Evolutionary conservation across 306 rosid genomes (phyloP), one percentile per base, ranked within the genome.

Genomic region (Malus sylvestris): DNA sequence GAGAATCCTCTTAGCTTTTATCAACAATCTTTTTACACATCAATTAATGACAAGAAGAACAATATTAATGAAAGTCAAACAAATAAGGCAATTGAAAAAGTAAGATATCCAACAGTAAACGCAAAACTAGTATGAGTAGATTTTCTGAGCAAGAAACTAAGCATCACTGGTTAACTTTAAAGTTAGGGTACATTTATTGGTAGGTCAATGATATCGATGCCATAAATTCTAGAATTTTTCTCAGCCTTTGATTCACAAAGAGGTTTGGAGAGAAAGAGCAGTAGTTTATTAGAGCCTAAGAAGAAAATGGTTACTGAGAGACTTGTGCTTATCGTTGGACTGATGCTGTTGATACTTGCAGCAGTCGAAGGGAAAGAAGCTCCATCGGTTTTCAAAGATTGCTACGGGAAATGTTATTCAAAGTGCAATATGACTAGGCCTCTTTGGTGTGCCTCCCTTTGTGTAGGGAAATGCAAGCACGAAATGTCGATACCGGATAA

Each of bases 391-490:
- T 30, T 20, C 15, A 19, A 70, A 70, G 62, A 19, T 49, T 70
- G 46, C n/a, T 52, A 18, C 53, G 44, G 42, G 42, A 18, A 49
- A 27, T 70, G 74, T 44, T 70, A 16, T 70, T 30, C 29, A 2
- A 30, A 52, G 63, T 70, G 74, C 61, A 3, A 33, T 11, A 18
- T 70, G 23, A 52, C 20, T 8, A 52, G 32, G 44, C 74, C 74
- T 11, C 30, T 70, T 20, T 52, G 19, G 40, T 70, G 74, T 52
- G 74, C 74, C 46, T 27, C 74, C 8, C 74, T 70, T 16, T 70
- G 63, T 19, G 38, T 30, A 18, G 61, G 74, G 10, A 70, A 70
- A 51, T 70, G 63, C 74, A 70, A 70, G 63, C 74, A 70, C 1
- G 15, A 14, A 44, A 18, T 6, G 74, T 70, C 74, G 16, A 19